Evolutionary conservation across 176 grass and related monocot genomes (phyloP).

Genomic region (Lolium multiflorum): DNA sequence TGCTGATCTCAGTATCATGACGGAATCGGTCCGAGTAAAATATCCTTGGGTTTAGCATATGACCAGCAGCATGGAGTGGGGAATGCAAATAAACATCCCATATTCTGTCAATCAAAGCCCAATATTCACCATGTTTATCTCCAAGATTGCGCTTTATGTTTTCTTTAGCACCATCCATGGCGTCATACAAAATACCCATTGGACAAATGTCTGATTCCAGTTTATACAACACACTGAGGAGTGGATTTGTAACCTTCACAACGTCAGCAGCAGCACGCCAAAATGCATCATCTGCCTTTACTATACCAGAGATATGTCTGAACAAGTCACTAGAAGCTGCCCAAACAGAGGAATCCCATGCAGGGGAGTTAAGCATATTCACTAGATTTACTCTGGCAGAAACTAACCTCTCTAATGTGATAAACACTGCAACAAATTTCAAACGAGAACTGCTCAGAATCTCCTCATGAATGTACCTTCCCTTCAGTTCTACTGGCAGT

Average conservation of each 20-base stretch:
- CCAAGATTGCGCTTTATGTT: slow-evolving; percentile 52
- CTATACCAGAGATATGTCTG: slow-evolving; percentile 45
- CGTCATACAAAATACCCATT: slow-evolving; percentile 77
- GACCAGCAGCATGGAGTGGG: no score
- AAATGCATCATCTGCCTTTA: slow-evolving; percentile 51
- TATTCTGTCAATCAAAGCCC: slow-evolving; percentile 60
- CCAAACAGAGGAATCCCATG: slow-evolving; percentile 52
- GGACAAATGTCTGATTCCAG: slow-evolving; percentile 52
- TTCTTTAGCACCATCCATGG: slow-evolving; percentile 78
- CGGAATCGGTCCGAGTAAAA: slow-evolving; percentile 54
- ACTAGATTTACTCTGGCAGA: slow-evolving; percentile 53
- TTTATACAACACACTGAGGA: slow-evolving; percentile 54
- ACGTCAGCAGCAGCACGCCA: slow-evolving; percentile 63
- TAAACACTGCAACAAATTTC: slow-evolving; percentile 61
- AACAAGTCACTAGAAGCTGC: slow-evolving; percentile 50
- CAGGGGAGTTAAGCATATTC: slow-evolving; percentile 59
- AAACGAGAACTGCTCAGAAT: slow-evolving; percentile 59
- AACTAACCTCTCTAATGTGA: slow-evolving; percentile 65
- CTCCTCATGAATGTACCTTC: slow-evolving; percentile 41
- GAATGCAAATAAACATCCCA: slow-evolving; percentile 64
- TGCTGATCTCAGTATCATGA: slow-evolving; percentile 64
- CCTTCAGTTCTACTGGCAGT: slow-evolving; percentile 51
- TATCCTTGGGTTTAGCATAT: slow-evolving; percentile 59
- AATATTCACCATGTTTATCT: slow-evolving; percentile 50
- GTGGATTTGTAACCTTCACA: slow-evolving; percentile 67